phyloP scores from a whole-genome alignment of 148 eudicot species.

The Beta vulgaris region DNA sequence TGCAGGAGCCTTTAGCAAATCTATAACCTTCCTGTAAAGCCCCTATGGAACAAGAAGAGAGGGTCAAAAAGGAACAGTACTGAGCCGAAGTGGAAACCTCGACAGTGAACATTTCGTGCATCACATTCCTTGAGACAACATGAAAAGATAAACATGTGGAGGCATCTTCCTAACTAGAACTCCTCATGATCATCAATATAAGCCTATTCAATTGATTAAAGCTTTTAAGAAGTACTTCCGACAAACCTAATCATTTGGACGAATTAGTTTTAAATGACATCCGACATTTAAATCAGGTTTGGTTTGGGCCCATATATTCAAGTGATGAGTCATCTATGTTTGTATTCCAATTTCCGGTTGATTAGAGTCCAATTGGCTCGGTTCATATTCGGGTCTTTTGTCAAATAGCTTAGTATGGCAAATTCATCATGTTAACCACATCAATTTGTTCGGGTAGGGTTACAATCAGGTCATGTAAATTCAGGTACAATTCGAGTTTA shows the following conservation, averaged over 20 bases:
- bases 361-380: background rate
- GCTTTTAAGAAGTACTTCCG: background rate
- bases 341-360: too few species aligned
- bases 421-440: background rate
- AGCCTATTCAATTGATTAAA: background rate
- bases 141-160: background rate
- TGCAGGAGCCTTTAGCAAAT: conserved; percentile 84
- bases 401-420: background rate
- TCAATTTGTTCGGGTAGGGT: background rate
- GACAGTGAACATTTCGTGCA: too few species aligned
- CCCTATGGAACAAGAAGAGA: conserved; percentile 43
- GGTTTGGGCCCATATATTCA: background rate
- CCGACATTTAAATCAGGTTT: background rate
- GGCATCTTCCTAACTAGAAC: too few species aligned
- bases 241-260: background rate
- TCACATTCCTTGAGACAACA: background rate
- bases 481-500: background rate
- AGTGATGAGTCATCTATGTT: background rate
- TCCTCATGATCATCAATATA: background rate
- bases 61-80: background rate
- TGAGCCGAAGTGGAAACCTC: background rate
- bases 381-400: background rate
- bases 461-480: background rate
- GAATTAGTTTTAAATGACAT: background rate
- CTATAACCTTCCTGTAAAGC: conserved; percentile 78